Percentiles rank a stretch among this genome's conserved stretches.
Evolutionary conservation across 352 stramenopile genomes (phyloP).

Genomic region (Phytophthora capsici): DNA sequence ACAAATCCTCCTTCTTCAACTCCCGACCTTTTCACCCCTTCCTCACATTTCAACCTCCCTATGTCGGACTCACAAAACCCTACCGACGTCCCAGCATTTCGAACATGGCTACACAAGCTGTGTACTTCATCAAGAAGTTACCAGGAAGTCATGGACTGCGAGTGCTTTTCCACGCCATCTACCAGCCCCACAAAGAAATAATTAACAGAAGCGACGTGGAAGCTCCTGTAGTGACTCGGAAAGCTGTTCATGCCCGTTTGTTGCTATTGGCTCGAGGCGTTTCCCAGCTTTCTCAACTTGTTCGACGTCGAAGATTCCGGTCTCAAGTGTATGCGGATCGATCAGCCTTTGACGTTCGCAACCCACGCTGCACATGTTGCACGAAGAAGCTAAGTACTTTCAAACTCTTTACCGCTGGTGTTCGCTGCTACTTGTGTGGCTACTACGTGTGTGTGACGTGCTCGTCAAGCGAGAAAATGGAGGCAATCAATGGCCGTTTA

Average conservation of each 20-base stretch:
- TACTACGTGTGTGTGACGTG: constrained; percentile 39
- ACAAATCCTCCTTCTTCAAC: no score
- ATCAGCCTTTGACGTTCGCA: constrained; percentile 31
- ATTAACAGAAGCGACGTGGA: not conserved
- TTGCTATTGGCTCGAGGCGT: constrained; percentile 31
- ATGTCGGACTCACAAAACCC: no score
- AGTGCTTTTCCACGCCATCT: constrained; percentile 46
- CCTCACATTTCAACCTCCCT: no score
- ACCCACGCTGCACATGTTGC: constrained; percentile 42
- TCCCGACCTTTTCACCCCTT: no score
- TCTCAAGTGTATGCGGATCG: constrained; percentile 39
- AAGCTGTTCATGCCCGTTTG: constrained; percentile 19
- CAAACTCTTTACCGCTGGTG: constrained; percentile 10
- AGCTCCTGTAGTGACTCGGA: not conserved
- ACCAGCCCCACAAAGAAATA: not conserved
- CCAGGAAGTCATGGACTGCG: constrained; percentile 31
- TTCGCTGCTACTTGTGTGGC: constrained; percentile 39
- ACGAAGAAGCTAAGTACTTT: constrained; percentile 23
- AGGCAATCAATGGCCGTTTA: constrained; percentile 36
- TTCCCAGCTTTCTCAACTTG: constrained; percentile 26
- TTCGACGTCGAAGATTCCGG: constrained; percentile 36
- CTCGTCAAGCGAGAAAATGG: constrained; percentile 28
- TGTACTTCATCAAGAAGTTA: constrained; percentile 38
- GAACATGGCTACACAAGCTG: no score
- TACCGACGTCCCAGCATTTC: no score